Conservation (phyloP, 2,329 filamentous ascomycete genomes). For the Sarocladiaceae sp. region DNA sequence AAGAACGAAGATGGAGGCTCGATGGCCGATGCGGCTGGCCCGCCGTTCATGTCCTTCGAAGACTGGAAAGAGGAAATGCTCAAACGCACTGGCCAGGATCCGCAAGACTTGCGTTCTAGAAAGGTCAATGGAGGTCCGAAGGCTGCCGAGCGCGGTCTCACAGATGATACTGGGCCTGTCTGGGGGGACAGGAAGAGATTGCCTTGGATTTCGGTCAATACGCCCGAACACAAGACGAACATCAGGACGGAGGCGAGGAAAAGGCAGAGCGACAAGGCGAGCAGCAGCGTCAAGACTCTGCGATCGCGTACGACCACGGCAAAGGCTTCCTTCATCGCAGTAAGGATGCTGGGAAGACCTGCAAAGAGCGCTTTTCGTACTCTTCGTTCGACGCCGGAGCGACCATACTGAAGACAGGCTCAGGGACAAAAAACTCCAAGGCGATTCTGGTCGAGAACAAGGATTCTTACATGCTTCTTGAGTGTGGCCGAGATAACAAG, state of each 20-base stretch:
- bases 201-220: conserved; percentile 48
- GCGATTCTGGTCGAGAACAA: conserved; percentile 94
- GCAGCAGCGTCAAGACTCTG: conserved; percentile 16
- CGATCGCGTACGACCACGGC: conserved; percentile 41
- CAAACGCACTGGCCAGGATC: conserved; percentile 73
- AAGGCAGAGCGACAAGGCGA: conserved; percentile 13
- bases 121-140: conserved; percentile 44
- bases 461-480: conserved; percentile 96
- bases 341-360: conserved; percentile 94
- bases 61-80: conserved; percentile 97
- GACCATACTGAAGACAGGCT: conserved; percentile 85
- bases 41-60: conserved; percentile 87
- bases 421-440: conserved; percentile 80
- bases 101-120: conserved; percentile 62
- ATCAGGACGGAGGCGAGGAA: conserved; percentile 16
- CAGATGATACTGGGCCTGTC: conserved; percentile 23
- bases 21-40: conserved; percentile 19
- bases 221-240: conserved; percentile 30
- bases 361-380: conserved; percentile 96
- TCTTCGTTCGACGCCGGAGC: conserved; percentile 96
- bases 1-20: conserved; percentile 6
- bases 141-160: neutral
- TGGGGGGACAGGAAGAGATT: conserved; percentile 82
- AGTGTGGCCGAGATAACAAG: conserved; percentile 82
- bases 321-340: conserved; percentile 60